These are phyloP conservation scores for Nakaseomyces bracarensis DNA, from an alignment of 1,139 yeast species.

Conservation along the genomic window DNA sequence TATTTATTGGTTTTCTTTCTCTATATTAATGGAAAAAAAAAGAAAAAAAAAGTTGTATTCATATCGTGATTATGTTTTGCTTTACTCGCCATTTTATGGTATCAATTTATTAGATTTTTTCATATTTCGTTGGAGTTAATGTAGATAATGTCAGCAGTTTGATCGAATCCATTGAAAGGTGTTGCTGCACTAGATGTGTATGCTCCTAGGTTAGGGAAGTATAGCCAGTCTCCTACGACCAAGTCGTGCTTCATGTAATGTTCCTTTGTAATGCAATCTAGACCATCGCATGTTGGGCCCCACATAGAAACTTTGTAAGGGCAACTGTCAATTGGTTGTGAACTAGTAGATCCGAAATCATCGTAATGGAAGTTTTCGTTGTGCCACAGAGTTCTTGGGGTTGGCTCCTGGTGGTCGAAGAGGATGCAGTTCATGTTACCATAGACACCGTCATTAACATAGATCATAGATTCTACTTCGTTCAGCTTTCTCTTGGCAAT, in stretches of 20 bases:
- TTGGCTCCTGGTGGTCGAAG: constrained; percentile 83
- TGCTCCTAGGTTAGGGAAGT: constrained; percentile 83
- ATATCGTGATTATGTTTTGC: neutral
- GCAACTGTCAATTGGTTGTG: constrained; percentile 10
- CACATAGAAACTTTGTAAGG: constrained; percentile 58
- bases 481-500: constrained; percentile 60
- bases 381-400: constrained; percentile 56
- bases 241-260: constrained; percentile 51
- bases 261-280: constrained; percentile 66
- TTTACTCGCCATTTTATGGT: too few relatives aligned
- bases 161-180: constrained; percentile 76
- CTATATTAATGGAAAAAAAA: too few relatives aligned
- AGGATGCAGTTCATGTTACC: constrained; percentile 91
- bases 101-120: too few relatives aligned
- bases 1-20: too few relatives aligned
- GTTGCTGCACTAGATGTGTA: constrained; percentile 89
- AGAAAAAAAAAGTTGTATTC: neutral
- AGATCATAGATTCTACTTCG: constrained; percentile 42
- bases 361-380: constrained; percentile 42
- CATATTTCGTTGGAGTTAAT: constrained; percentile 34
- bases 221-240: constrained; percentile 86
- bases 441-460: constrained; percentile 90
- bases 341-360: constrained; percentile 21
- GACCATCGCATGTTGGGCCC: constrained; percentile 99
- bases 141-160: constrained; percentile 51